Evolutionary conservation across 495 filamentous ascomycete species (phyloP), one percentile per base, ranked within the genome.

Genomic region (Cudoniella acicularis): DNA sequence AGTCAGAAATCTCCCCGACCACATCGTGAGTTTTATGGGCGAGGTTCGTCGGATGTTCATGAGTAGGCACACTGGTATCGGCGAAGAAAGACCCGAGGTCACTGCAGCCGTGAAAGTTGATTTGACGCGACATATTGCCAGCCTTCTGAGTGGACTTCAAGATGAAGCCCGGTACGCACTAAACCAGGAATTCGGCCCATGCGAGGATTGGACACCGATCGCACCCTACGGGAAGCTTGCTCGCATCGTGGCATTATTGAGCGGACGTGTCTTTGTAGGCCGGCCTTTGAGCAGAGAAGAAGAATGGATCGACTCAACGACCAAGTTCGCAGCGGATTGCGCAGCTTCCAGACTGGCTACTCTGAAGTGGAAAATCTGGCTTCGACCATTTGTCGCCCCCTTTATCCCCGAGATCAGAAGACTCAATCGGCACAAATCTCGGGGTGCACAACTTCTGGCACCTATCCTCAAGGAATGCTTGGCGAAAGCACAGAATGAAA

Each of bases 231-330:
- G 54, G 1, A 70, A 63, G 8, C 41, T 80, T 1, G 64, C 76
- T 0, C 72, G 73, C 13, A 76, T 85, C 11, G 77, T 88, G 1
- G 81, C 81, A 41, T 77, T 75, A 6, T 54, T 85, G 20, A 83
- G 84, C 0, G 79, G 82, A 11, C 69, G 82, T 10, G 68, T 81
- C 9, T 87, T 87, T 52, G 70, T 86, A 49, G 85, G 84, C 20
- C 62, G 72, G 3, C 72, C 77, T 10, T 61, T 83, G 42, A 80
- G 78, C 60, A 77, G 79, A 1, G 69, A 82, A 24, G 68, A 78
- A 49, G 76, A 82, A 16, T 89, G 86, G 74, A 67, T 86, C 20
- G 64, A 79, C 18, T 72, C 78, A 3, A 78, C 82, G 1, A 78
- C 84, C 62, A 79, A 76, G 36, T 87, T 82, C 66, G 82, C 85